Evolutionary conservation across 106 monocot species (phyloP).

Genomic region (Dendrobium nobile): DNA sequence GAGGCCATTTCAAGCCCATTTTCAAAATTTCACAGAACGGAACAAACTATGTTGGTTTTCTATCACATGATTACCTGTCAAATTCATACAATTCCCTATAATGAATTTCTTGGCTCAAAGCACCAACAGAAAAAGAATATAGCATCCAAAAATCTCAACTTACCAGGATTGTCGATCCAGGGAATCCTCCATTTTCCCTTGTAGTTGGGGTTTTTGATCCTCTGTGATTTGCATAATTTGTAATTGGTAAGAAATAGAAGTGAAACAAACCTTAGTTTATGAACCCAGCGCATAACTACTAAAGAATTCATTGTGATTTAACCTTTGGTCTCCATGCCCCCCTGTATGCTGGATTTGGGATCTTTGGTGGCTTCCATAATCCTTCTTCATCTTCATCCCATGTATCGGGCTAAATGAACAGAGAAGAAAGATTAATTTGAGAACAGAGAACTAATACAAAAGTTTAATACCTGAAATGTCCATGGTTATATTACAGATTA

Average conservation of each 20-base stretch:
- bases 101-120: background rate
- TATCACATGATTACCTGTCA: background rate
- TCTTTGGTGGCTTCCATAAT: constrained; percentile 73
- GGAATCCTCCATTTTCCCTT: constrained; percentile 96
- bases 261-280: background rate
- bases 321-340: constrained; percentile 97
- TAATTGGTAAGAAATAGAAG: background rate
- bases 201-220: constrained; percentile 94
- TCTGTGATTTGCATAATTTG: constrained; percentile 40
- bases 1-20: background rate
- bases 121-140: background rate
- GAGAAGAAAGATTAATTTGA: background rate
- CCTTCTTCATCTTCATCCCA: constrained; percentile 99
- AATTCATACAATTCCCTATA: background rate
- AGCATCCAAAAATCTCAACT: background rate
- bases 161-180: constrained; percentile 99
- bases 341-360: constrained; percentile 91
- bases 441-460: background rate
- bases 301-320: constrained; percentile 3
- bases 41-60: background rate
- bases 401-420: constrained; percentile 52
- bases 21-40: background rate
- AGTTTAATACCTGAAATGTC: background rate
- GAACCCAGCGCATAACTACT: constrained; percentile 2
- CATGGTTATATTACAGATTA: background rate